These are phyloP conservation scores for Starmerella geochares DNA, from an alignment of 805 yeast genomes.

Conservation along the genomic window DNA sequence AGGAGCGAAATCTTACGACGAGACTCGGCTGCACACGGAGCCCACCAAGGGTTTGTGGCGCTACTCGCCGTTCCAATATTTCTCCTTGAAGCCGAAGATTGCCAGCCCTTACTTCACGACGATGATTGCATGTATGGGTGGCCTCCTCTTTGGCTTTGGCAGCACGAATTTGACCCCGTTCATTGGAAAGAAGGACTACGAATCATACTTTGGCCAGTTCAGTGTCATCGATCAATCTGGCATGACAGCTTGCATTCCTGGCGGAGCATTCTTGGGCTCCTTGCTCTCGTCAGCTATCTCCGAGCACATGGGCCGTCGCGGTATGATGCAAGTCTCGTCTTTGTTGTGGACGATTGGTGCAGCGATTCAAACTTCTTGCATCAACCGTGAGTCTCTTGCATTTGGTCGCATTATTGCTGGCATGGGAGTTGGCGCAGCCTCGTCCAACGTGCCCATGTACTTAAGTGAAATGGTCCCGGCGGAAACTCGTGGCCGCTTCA, in stretches of 20 bases:
- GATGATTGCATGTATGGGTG: conserved; percentile 51
- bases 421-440: conserved; percentile 58
- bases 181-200: conserved; percentile 42
- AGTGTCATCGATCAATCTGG: conserved; percentile 48
- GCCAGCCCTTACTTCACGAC: conserved; percentile 48
- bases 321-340: conserved; percentile 28
- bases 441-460: conserved; percentile 54
- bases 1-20: neutral
- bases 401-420: conserved; percentile 57
- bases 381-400: conserved; percentile 30
- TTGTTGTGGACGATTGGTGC: conserved; percentile 45
- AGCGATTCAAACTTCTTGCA: conserved; percentile 38
- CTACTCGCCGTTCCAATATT: neutral
- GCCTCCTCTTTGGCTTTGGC: conserved; percentile 67
- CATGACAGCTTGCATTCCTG: conserved; percentile 54
- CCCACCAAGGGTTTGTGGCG: conserved; percentile 1
- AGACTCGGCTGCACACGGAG: neutral
- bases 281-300: conserved; percentile 39
- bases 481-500: conserved; percentile 59
- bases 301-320: conserved; percentile 44
- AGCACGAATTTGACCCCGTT: conserved; percentile 68
- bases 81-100: conserved; percentile 13
- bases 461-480: conserved; percentile 42
- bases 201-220: conserved; percentile 37
- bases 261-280: conserved; percentile 58